Evolutionary conservation across 371 early-diverging fungal species (phyloP).

Genomic region (Chytridium lagenaria): DNA sequence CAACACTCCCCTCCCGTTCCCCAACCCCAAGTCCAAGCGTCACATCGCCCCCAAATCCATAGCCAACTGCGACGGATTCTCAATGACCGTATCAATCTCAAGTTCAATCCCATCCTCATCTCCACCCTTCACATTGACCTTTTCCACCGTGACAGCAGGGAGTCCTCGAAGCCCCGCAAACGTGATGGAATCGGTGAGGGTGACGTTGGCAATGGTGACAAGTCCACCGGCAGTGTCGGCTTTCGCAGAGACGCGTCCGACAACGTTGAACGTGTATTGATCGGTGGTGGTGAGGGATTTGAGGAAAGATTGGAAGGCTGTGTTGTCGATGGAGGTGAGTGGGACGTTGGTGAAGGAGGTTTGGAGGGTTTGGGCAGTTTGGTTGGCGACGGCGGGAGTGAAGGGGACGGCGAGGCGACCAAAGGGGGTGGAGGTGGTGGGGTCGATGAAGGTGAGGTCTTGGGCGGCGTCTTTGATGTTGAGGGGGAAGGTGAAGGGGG

Average conservation of each 20-base stretch:
- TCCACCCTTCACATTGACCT: constrained; percentile 13
- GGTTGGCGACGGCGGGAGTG: constrained; percentile 2
- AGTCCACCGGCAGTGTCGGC: constrained; percentile 23
- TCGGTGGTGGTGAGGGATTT: constrained; percentile 14
- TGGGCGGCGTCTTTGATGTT: constrained; percentile 10
- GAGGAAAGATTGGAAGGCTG: constrained; percentile 21
- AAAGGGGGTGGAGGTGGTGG: constrained; percentile 18
- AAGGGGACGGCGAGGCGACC: constrained; percentile 18
- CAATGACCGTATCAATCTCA: constrained; percentile 19
- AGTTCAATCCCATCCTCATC: constrained; percentile 12
- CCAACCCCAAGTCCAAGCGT: not conserved
- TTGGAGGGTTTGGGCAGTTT: not conserved
- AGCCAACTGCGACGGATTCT: constrained; percentile 27
- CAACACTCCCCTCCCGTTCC: not conserved
- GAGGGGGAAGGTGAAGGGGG: constrained; percentile 30
- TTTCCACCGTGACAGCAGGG: constrained; percentile 6
- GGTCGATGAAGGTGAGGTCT: constrained; percentile 24
- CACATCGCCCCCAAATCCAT: constrained; percentile 17
- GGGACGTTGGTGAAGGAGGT: constrained; percentile 17
- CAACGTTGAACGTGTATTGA: constrained; percentile 9
- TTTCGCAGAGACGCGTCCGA: constrained; percentile 15
- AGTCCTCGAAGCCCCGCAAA: constrained; percentile 23
- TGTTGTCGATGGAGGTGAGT: constrained; percentile 26
- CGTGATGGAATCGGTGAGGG: constrained; percentile 46
- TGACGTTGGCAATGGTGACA: constrained; percentile 53